A percentile compares a stretch with the other conserved stretches of the same genome.
phyloP scores from a whole-genome alignment of 2,329 filamentous ascomycete species.

The Triangularia setosa region DNA sequence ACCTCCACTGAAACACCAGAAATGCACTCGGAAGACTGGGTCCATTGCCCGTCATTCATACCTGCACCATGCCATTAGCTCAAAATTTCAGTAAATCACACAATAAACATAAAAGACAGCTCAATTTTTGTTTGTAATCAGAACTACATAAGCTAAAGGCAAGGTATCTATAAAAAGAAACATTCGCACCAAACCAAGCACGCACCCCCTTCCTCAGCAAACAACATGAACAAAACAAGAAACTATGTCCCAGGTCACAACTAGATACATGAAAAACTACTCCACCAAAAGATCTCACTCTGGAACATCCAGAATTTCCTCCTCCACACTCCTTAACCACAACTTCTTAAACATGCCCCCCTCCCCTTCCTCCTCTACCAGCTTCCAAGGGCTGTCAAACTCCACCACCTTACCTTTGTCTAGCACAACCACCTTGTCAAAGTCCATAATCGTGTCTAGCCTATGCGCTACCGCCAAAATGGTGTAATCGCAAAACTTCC shows the following conservation, averaged over 20 bases:
- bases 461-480: constrained; percentile 40
- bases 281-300: neutral
- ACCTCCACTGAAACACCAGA: no score
- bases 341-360: neutral
- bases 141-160: no score
- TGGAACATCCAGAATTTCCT: neutral
- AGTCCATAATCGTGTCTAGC: constrained; percentile 44
- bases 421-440: constrained; percentile 48
- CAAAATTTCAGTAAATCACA: no score
- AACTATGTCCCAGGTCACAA: neutral
- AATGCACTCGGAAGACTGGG: no score
- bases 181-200: no score
- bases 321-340: neutral
- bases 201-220: no score
- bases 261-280: neutral
- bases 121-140: no score
- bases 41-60: no score
- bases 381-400: constrained; percentile 24
- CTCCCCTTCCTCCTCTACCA: constrained; percentile 14
- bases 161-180: no score
- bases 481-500: constrained; percentile 51
- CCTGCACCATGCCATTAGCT: no score
- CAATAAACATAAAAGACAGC: no score
- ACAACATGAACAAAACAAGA: neutral
- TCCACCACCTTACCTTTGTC: constrained; percentile 35